Base-by-base conservation (phyloP, 495 filamentous ascomycete genomes). In the Tetracladium setigerum region DNA sequence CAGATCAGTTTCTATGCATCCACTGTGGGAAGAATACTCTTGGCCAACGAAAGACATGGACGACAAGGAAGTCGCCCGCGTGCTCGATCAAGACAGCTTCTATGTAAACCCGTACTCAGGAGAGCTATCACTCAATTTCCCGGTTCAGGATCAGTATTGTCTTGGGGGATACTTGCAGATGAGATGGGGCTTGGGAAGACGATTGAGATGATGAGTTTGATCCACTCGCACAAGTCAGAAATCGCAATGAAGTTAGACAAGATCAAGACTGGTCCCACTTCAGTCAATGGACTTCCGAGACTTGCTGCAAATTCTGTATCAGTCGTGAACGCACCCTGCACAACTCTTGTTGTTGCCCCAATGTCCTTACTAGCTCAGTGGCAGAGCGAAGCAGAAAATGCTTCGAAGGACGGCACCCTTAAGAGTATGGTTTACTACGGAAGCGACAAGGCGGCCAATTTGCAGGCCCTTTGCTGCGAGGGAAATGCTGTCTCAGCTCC, bases 21-120 rank as follows among this genome's bases (percentile, higher is more conserved):
- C 92, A 10, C 64, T 98, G 5, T 98, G 92, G 92, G 92, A 98
- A 67, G 86, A 97, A 65, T 98, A 97, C 50, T 54, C 57, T 12
- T 98, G 89, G 88, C 92, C 94, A 1, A 70, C 68, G 6, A 90
- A 88, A 62, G 92, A 96, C 66, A 80, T 84, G 31, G 87, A 97
- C 47, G 87, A 89, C 52, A 76, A 85, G 39, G 76, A 83, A 7
- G 44, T 95, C 10, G 81, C 84, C 2, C 52, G 49, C 15, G 72
- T 90, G 14, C 65, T 71, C 8, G 74, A 72, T 13, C 80, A 88
- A 49, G 66, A 80, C 14, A 72, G 70, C 30, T 97, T 98, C 61
- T 98, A 96, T 58, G 83, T 96, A 54, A 97, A 97, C 58, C 90
- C 89, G 1, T 98, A 98, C 57, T 95, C 88, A 5, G 92, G 94